Base-by-base conservation (phyloP, 192 early-diverging fungal genomes). In the Rhizophagus sp. region DNA sequence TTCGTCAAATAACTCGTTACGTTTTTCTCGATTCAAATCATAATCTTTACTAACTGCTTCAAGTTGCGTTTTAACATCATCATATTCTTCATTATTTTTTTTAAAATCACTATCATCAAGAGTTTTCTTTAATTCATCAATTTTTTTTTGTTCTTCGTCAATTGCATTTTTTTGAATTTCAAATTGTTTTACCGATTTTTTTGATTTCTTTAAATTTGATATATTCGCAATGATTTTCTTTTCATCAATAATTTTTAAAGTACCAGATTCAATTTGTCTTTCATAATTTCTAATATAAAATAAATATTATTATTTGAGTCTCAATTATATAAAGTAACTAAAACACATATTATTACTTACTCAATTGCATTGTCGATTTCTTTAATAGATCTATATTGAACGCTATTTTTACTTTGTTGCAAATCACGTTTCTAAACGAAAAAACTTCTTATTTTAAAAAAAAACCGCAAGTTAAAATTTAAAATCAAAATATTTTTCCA, bases 211-310 rank as follows among this genome's bases (percentile, higher is more conserved):
- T 81, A 96, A 85, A n/a, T 82, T 80, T 52, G 90, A 93, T 73
- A 95, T 93, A 82, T 96, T 95, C 67, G 92, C 82, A n/a, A 96
- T 89, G 62, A 94, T 90, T 85, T 90, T 90, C 84, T 95, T 96
- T 87, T 98, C 97, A 71, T 97, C 96, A 66, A 93, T 88, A 78
- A 98, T 84, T 80, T 93, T 90, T 61, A 94, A 82, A 34, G 78
- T 86, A 79, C 96, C 96, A 49, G 91, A 88, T 64, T 94, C 92
- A 75, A 97, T 90, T 83, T 94, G 88, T 78, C 85, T 88, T 83
- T 97, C 95, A 80, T 92, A 82, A 71, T 93, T 88, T 75, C 90
- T 94, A 62, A 81, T 36, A 12, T 57, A 49, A 62, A 36, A 25
- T n/a, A 27, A 64, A 63, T 34, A n/a, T 78, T 13, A 49, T 7